phyloP scores from a whole-genome alignment of 306 rosid species.

The Cicer pinnatifidum region DNA sequence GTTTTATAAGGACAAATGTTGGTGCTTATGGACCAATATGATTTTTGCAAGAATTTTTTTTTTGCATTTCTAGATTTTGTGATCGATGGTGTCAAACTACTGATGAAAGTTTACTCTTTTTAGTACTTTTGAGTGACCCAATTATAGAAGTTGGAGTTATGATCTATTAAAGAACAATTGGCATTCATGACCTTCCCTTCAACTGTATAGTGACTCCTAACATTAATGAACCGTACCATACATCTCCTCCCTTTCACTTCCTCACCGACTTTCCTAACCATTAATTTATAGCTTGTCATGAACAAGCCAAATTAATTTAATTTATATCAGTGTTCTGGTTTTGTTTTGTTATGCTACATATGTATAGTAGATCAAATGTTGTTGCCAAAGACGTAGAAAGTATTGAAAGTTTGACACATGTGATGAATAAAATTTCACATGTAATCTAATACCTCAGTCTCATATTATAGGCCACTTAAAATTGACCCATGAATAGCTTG shows the following conservation, averaged over 20 bases:
- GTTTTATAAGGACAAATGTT: not conserved
- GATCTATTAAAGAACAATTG: conserved; percentile 57
- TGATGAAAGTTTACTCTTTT: conserved; percentile 31
- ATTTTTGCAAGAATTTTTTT: not conserved
- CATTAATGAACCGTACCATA: conserved; percentile 60
- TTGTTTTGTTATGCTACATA: conserved; percentile 20
- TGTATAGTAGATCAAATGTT: not conserved
- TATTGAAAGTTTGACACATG: conserved; percentile 32
- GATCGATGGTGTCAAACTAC: not conserved
- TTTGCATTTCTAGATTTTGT: not conserved
- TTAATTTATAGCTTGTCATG: conserved; percentile 41
- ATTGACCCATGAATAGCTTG: no score
- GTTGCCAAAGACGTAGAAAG: not conserved
- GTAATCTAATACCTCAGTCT: not conserved
- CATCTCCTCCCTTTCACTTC: conserved; percentile 42
- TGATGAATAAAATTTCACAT: not conserved
- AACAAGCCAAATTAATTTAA: conserved; percentile 19
- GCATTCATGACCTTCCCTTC: conserved; percentile 69
- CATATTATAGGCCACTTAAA: no score
- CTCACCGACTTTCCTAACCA: conserved; percentile 72
- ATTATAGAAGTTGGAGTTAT: conserved; percentile 78
- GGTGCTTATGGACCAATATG: not conserved
- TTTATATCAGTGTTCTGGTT: conserved; percentile 1
- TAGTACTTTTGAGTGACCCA: conserved; percentile 56
- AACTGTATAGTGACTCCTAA: conserved; percentile 63